A percentile compares a stretch with the other conserved stretches of the same genome.
These are phyloP conservation scores for Penicillium crustosum DNA, from an alignment of 2,329 filamentous ascomycete species.

Conservation along the genomic window DNA sequence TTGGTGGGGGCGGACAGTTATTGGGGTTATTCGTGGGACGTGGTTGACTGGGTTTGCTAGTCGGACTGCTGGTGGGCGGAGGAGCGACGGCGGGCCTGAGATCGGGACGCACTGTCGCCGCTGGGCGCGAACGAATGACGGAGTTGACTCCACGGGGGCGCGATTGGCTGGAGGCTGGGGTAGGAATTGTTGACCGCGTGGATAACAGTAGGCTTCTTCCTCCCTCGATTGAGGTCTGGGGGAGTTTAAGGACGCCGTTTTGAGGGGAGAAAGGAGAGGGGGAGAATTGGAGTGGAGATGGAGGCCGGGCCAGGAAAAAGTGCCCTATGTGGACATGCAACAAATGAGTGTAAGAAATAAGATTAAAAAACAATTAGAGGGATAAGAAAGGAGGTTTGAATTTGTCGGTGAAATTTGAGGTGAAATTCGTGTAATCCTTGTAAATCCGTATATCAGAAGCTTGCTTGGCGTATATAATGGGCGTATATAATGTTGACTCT, in stretches of 20 bases:
- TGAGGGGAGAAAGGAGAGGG: constrained; percentile 16
- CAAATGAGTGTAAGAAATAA: not conserved
- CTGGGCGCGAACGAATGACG: constrained; percentile 21
- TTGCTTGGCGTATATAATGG: constrained; percentile 8
- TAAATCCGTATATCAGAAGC: constrained; percentile 1
- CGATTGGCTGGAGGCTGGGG: constrained; percentile 3
- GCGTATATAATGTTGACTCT: constrained; percentile 3
- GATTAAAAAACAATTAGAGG: not conserved
- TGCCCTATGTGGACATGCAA: constrained; percentile 1
- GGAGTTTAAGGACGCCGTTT: constrained; percentile 26
- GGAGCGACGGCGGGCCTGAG: constrained; percentile 25
- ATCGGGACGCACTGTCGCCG: constrained; percentile 27
- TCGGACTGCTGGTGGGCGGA: constrained; percentile 48
- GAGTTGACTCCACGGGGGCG: constrained; percentile 21
- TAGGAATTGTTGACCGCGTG: constrained; percentile 8
- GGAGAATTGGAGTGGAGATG: constrained; percentile 1
- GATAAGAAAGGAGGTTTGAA: not conserved
- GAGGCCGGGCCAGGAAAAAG: constrained; percentile 4
- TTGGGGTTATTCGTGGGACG: constrained; percentile 55
- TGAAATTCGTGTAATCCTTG: constrained; percentile 1
- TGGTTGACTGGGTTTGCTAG: constrained; percentile 64
- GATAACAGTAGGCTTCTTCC: constrained; percentile 1
- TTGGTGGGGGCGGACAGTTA: constrained; percentile 42
- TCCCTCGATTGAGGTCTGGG: constrained; percentile 19
- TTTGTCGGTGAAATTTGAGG: not conserved